Base-by-base conservation (phyloP, 305 asterid species). In the Vinca major region DNA sequence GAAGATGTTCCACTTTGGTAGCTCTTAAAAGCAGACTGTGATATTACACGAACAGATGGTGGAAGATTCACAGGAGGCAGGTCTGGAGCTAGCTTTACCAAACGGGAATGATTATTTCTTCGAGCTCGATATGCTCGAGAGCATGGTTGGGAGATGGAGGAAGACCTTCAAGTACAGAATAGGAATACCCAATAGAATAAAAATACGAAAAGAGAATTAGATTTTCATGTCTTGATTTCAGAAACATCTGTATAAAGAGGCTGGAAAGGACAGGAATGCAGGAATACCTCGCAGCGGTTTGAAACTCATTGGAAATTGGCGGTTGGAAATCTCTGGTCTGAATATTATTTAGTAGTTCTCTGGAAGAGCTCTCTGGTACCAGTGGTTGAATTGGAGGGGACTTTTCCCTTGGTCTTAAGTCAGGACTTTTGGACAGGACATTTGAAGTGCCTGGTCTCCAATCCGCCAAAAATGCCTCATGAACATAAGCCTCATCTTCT, bases 61-160 rank as follows among this genome's bases (percentile, higher is more conserved):
- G 99, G 99, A 79, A 93, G 94, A 81, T 90, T 93, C 65, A 93
- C 96, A 7, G 96, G 97, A 78, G 99, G 97, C 75, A 93, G 76
- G 80, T 72, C 89, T 62, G 96, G 97, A 70, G 99, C 95, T 82
- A 93, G 81, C 81, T 86, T 93, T 75, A 93, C 96, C 72, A 90
- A 54, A 69, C 86, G 89, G 57, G 95, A 78, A 54, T 65, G 80
- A 63, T 77, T 88, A 66, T 74, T 66, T 78, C 78, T 93, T 73
- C 95, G 88, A 72, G 85, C 78, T 67, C 95, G 84, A 77, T 88
- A 87, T 60, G 94, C 94, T 57, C 87, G 79, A 68, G 79, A 69
- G 71, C 71, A 74, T 47, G 82, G 66, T 78, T 77, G 83, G 67
- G 87, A 78, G 72, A 48, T 74, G 65, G 88, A 76, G 58, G 88